These are phyloP conservation scores for Cocos nucifera DNA, from an alignment of 176 grass and related monocot species.

Conservation along the genomic window DNA sequence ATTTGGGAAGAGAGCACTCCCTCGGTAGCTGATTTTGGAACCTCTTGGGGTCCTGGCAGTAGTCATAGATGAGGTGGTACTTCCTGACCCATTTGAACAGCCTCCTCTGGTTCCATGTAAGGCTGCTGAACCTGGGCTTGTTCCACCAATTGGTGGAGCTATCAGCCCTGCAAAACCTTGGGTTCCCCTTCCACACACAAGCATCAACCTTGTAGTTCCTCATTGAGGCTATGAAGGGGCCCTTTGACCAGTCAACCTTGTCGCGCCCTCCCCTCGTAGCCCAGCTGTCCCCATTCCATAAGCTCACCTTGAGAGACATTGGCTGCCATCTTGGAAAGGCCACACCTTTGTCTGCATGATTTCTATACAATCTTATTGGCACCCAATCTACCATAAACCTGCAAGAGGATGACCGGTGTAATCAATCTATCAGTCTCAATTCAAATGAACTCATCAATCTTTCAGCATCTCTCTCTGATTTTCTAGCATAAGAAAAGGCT, in stretches of 20 bases:
- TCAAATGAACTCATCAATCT: no score
- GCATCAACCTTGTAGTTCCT: conserved; percentile 25
- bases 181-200: conserved; percentile 31
- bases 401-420: background rate
- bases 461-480: no score
- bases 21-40: conserved; percentile 10
- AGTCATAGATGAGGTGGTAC: conserved; percentile 32
- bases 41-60: conserved; percentile 10
- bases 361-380: conserved; percentile 15
- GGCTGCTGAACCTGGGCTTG: conserved; percentile 7
- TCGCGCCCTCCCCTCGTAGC: conserved; percentile 13
- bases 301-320: conserved; percentile 15
- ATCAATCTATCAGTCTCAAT: no score
- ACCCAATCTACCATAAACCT: conserved; percentile 28
- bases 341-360: conserved; percentile 13
- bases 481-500: background rate
- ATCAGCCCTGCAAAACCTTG: conserved; percentile 6
- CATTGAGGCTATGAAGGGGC: conserved; percentile 25
- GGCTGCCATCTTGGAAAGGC: conserved; percentile 14
- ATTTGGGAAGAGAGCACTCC: conserved; percentile 25
- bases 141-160: conserved; percentile 23
- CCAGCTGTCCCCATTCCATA: conserved; percentile 23
- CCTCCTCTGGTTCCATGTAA: conserved; percentile 27
- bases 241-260: conserved; percentile 28
- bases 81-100: conserved; percentile 32